A percentile compares a stretch with the other conserved stretches of the same genome.
These are phyloP conservation scores for Malassezia sympodialis DNA, from an alignment of 1,284 basidiomycete species.

Conservation along the genomic window DNA sequence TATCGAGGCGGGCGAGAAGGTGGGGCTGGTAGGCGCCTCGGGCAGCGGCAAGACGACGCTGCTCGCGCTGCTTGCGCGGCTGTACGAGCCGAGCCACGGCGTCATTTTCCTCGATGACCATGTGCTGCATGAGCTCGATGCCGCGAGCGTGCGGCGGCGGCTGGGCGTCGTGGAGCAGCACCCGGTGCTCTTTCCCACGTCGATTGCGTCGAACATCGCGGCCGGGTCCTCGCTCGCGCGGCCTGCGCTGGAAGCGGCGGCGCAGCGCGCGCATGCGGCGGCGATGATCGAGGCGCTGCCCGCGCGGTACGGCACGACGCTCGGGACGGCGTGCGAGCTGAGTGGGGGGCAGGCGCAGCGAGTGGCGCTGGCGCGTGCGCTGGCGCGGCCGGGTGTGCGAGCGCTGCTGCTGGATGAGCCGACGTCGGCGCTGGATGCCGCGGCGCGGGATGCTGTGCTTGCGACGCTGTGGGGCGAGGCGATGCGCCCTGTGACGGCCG, in stretches of 20 bases:
- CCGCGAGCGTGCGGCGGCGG: constrained; percentile 30
- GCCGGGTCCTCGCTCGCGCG: constrained; percentile 20
- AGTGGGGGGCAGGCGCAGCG: constrained; percentile 93
- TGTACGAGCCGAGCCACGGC: constrained; percentile 37
- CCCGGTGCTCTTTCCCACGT: constrained; percentile 32
- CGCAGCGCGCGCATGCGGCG: constrained; percentile 67
- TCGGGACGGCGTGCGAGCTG: constrained; percentile 76
- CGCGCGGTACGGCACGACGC: constrained; percentile 68
- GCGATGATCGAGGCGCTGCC: constrained; percentile 74
- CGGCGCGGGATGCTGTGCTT: constrained; percentile 18
- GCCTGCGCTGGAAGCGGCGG: constrained; percentile 60
- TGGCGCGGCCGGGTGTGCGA: constrained; percentile 59
- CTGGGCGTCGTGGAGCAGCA: constrained; percentile 33
- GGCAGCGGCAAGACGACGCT: constrained; percentile 44
- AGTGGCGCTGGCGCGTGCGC: constrained; percentile 77
- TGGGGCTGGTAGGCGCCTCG: constrained; percentile 39
- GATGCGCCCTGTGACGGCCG: constrained; percentile 56
- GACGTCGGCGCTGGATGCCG: constrained; percentile 70
- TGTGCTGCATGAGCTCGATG: constrained; percentile 11
- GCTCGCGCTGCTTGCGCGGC: constrained; percentile 32
- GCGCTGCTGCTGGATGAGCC: constrained; percentile 90
- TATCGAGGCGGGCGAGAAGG: constrained; percentile 29
- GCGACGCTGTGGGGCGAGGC: constrained; percentile 38
- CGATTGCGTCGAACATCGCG: constrained; percentile 33
- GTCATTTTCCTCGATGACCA: constrained; percentile 24